Evolutionary conservation across 306 rosid species (phyloP).

Genomic region (Cercis canadensis): DNA sequence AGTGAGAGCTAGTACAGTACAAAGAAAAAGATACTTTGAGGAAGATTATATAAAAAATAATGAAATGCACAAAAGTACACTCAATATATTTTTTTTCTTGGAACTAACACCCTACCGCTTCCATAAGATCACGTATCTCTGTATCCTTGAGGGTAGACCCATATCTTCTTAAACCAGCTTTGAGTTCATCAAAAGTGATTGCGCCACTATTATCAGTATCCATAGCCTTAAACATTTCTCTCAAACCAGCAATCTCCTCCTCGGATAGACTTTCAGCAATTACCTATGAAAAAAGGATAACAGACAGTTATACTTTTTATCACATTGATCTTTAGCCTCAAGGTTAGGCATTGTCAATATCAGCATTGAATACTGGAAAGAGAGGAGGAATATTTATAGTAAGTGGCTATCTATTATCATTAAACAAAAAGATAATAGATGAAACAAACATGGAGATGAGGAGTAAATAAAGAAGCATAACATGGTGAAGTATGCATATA

Average conservation of each 20-base stretch:
- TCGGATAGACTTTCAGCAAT: slow-evolving; percentile 97
- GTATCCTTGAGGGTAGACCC: slow-evolving; percentile 92
- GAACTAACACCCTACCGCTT: slow-evolving; percentile 67
- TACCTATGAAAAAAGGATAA: slow-evolving; percentile 59
- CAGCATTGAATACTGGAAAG: slow-evolving; percentile 5
- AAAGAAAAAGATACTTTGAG: not conserved
- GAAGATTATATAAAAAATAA: not conserved
- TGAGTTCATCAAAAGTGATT: slow-evolving; percentile 94
- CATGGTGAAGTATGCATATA: slow-evolving; percentile 11
- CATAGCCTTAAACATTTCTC: slow-evolving; percentile 91
- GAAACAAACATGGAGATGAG: slow-evolving; percentile 18
- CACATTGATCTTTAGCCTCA: slow-evolving; percentile 18
- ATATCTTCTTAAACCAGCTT: slow-evolving; percentile 94
- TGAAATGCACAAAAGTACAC: not conserved
- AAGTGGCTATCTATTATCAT: slow-evolving; percentile 6
- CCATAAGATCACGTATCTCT: slow-evolving; percentile 97
- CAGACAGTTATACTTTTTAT: slow-evolving; percentile 24
- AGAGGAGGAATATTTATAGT: not conserved
- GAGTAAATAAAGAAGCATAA: slow-evolving; percentile 23
- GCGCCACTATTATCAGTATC: slow-evolving; percentile 97
- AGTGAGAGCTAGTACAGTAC: not conserved
- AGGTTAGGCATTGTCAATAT: slow-evolving; percentile 23
- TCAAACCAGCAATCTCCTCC: slow-evolving; percentile 97
- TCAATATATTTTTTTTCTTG: slow-evolving; percentile 8
- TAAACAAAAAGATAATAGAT: slow-evolving; percentile 28